Base-by-base conservation (phyloP, 78 protist genomes). In the Dictyostelium purpureum region DNA sequence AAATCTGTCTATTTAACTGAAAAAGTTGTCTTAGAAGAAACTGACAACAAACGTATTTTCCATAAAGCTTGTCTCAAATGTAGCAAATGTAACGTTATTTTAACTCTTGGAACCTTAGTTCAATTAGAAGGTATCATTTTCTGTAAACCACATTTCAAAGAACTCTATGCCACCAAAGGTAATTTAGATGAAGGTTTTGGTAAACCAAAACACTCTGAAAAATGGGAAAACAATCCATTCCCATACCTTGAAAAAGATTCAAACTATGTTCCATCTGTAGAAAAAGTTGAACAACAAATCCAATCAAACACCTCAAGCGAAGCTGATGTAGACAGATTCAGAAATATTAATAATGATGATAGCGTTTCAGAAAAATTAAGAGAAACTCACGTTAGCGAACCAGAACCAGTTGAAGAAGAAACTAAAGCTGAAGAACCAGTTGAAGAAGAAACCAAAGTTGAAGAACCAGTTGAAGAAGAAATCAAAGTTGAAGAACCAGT, bases 1-100 rank as follows among this genome's bases (percentile, higher is more conserved):
- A 91, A 91, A 47, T 40, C 95, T 35, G 85, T 80, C 26, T 91
- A 91, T n/a, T 40, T 63, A 49, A 91, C 89, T n/a, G 95, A 91
- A 33, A 80, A 78, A 73, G 78, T 91, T n/a, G 83, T 73, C n/a
- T 76, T 79, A 37, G 95, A 91, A n/a, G 92, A 85, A 67, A 71
- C 79, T 10, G 92, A 85, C 42, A 57, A 19, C 35, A 74, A 79
- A 40, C 54, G 70, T 40, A 73, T 79, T 45, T 81, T 81, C 95
- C 95, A 89, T 42, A 91, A 91, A 87, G 67, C 88, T 24, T 85
- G 92, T 56, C 49, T 91, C 61, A 80, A 80, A 35, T 91, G 90
- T 43, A 52, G 54, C 11, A 70, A 80, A 38, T 91, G 95, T 70
- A 10, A 28, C 1, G 85, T 76, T 3, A 49, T 73, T 35, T 56